These are phyloP conservation scores for Begonia peltatifolia DNA, from an alignment of 306 rosid genomes.

Conservation along the genomic window DNA sequence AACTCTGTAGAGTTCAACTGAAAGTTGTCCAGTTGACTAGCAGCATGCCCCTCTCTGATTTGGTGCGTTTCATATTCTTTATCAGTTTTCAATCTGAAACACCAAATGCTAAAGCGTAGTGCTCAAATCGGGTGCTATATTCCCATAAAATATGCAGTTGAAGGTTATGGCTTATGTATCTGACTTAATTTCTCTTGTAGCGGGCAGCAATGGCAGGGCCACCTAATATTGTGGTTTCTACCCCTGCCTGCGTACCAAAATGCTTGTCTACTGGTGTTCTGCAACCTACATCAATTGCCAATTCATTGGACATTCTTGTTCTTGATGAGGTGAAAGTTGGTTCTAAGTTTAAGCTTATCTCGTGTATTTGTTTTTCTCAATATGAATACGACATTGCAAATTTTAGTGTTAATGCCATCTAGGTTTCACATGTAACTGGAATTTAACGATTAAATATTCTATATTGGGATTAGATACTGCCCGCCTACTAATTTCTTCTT, in stretches of 20 bases:
- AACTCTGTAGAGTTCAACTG: conserved; percentile 59
- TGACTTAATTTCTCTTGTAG: conserved; percentile 30
- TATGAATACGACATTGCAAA: too few species aligned
- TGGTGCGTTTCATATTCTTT: conserved; percentile 40
- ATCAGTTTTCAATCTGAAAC: too few species aligned
- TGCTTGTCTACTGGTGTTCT: conserved; percentile 62
- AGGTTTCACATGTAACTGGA: too few species aligned
- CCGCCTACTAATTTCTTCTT: too few species aligned
- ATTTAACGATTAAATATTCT: too few species aligned
- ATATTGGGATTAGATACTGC: too few species aligned
- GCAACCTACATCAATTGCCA: conserved; percentile 31
- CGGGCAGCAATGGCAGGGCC: conserved; percentile 55
- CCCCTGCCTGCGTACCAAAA: conserved; percentile 77
- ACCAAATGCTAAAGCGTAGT: too few species aligned
- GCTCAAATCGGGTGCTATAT: too few species aligned
- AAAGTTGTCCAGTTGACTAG: conserved; percentile 72
- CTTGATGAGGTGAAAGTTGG: conserved; percentile 69
- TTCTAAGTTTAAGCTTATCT: too few species aligned
- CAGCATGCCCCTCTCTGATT: conserved; percentile 51
- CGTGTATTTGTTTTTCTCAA: too few species aligned
- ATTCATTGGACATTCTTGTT: conserved; percentile 76
- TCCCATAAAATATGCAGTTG: too few species aligned
- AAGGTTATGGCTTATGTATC: neutral
- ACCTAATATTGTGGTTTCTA: conserved; percentile 77
- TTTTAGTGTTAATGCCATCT: too few species aligned